Conservation (phyloP, 2,329 filamentous ascomycete species). For the Proliferodiscus dingleyae region DNA sequence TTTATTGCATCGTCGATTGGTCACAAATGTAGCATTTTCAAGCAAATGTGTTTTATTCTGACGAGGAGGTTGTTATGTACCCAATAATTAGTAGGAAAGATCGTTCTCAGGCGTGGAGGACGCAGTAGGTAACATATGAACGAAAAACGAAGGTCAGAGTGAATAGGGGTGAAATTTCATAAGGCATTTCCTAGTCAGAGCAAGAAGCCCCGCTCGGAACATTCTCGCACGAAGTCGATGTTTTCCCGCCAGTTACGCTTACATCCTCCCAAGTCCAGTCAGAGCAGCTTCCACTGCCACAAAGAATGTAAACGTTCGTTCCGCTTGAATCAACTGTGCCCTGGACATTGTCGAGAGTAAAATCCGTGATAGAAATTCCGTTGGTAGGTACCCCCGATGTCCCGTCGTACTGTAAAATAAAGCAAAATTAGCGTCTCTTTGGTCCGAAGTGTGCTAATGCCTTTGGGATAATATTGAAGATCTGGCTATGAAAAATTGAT, state of each 20-base stretch:
- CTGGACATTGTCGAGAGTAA: conserved; percentile 40
- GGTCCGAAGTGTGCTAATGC: conserved; percentile 37
- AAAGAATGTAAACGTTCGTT: conserved; percentile 43
- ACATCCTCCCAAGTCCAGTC: conserved; percentile 39
- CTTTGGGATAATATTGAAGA: not conserved
- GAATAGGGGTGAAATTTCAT: too few relatives aligned
- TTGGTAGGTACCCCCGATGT: conserved; percentile 36
- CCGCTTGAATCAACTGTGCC: conserved; percentile 31
- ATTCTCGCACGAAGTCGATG: conserved; percentile 36
- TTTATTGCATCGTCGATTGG: too few relatives aligned
- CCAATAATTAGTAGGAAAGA: too few relatives aligned
- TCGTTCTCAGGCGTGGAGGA: too few relatives aligned
- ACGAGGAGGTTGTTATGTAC: too few relatives aligned
- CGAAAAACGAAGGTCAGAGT: too few relatives aligned
- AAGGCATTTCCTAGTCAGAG: too few relatives aligned
- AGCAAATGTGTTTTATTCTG: too few relatives aligned
- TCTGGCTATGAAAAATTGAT: conserved; percentile 32
- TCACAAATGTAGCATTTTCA: too few relatives aligned
- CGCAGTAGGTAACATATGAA: too few relatives aligned
- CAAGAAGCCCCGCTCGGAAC: too few relatives aligned
- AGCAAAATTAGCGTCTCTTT: conserved; percentile 46
- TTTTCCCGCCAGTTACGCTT: conserved; percentile 46
- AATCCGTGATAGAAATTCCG: conserved; percentile 47
- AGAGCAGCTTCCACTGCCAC: conserved; percentile 36
- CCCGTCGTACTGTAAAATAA: conserved; percentile 52